Conservation (phyloP, 352 stramenopile species). For the Phytophthora niederhauseri region DNA sequence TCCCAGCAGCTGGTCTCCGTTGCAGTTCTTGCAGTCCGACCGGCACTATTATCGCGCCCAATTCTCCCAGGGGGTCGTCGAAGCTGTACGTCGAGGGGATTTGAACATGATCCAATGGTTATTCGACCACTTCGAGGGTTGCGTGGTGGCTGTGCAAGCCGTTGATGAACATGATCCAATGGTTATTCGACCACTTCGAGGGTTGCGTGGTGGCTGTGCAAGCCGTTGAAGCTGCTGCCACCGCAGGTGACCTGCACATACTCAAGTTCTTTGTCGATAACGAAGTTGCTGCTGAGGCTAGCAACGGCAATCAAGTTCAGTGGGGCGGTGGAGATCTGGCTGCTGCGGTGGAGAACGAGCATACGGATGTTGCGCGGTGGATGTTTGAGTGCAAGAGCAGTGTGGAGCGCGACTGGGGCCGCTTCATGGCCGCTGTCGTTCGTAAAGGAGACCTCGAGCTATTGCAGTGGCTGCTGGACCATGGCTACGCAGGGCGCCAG, state of each 20-base stretch:
- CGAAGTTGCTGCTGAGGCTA: background rate
- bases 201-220: constrained; percentile 17
- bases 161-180: constrained; percentile 26
- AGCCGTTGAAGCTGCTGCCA: constrained; percentile 32
- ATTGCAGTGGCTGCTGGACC: constrained; percentile 36
- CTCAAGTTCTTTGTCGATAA: constrained; percentile 30
- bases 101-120: constrained; percentile 29
- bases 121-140: constrained; percentile 30
- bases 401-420: constrained; percentile 32
- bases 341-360: constrained; percentile 30
- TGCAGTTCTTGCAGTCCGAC: constrained; percentile 23
- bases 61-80: constrained; percentile 29
- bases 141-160: constrained; percentile 19
- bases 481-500: constrained; percentile 30
- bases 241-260: constrained; percentile 7
- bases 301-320: constrained; percentile 25
- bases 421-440: constrained; percentile 28
- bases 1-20: constrained; percentile 17
- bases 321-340: constrained; percentile 37
- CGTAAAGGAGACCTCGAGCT: constrained; percentile 26
- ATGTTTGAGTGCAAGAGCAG: constrained; percentile 29
- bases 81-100: constrained; percentile 23
- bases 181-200: constrained; percentile 34
- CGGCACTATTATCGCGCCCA: constrained; percentile 25
- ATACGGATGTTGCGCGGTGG: constrained; percentile 25